A percentile compares a stretch with the other conserved stretches of the same genome.
Evolutionary conservation across 1,284 basidiomycete genomes (phyloP).

Genomic region (Agroathelia rolfsii): DNA sequence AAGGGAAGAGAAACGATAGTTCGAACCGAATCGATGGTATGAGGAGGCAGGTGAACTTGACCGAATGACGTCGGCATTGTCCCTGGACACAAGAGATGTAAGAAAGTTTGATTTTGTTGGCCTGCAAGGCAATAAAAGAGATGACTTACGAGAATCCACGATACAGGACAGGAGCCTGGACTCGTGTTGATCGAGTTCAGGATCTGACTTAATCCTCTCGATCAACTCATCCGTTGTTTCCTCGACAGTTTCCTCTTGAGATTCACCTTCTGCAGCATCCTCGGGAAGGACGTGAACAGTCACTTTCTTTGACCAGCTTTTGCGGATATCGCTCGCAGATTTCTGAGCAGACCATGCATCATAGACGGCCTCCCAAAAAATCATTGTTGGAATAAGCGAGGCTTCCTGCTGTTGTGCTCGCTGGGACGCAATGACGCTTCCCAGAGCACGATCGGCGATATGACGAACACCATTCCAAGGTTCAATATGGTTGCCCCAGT

Average conservation of each 20-base stretch:
- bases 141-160: slow-evolving; percentile 59
- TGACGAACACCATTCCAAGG: slow-evolving; percentile 58
- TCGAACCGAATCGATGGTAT: slow-evolving; percentile 81
- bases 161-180: slow-evolving; percentile 73
- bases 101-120: slow-evolving; percentile 8
- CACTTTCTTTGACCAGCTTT: slow-evolving; percentile 48
- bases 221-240: slow-evolving; percentile 60
- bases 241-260: slow-evolving; percentile 19
- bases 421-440: slow-evolving; percentile 43
- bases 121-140: slow-evolving; percentile 14
- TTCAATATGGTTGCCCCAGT: slow-evolving; percentile 62
- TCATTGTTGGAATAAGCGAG: slow-evolving; percentile 42
- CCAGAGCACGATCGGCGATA: slow-evolving; percentile 66
- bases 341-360: slow-evolving; percentile 52
- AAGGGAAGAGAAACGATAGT: slow-evolving; percentile 89
- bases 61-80: slow-evolving; percentile 75
- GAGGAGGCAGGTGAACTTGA: slow-evolving; percentile 79
- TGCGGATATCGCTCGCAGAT: slow-evolving; percentile 39
- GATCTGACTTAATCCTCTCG: slow-evolving; percentile 64
- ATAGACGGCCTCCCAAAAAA: slow-evolving; percentile 56
- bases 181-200: slow-evolving; percentile 69
- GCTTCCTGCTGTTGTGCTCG: slow-evolving; percentile 18
- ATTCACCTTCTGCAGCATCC: too few relatives aligned
- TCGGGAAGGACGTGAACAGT: too few relatives aligned
- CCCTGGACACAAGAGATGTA: slow-evolving; percentile 25